These are phyloP conservation scores for Funneliformis geosporum DNA, from an alignment of 192 early-diverging fungal genomes.

Conservation along the genomic window DNA sequence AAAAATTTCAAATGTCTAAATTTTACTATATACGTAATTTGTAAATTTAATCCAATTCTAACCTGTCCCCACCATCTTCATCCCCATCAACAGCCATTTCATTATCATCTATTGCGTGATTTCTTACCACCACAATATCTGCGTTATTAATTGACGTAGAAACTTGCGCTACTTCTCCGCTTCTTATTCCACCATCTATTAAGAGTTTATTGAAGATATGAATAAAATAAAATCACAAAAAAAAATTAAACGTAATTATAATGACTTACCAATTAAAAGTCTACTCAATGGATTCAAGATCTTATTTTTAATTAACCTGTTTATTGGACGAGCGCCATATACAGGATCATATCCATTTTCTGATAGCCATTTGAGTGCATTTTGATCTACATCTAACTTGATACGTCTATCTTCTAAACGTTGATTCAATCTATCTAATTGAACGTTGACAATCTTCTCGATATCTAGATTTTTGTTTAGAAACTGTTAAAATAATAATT, in stretches of 20 bases:
- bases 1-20: too few species aligned
- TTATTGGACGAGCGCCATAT: constrained; percentile 93
- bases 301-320: constrained; percentile 81
- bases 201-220: not conserved
- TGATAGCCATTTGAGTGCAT: constrained; percentile 77
- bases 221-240: not conserved
- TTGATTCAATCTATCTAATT: constrained; percentile 63
- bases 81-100: constrained; percentile 28
- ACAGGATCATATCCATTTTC: constrained; percentile 84
- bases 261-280: constrained; percentile 23
- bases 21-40: too few species aligned
- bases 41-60: too few species aligned
- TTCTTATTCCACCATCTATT: constrained; percentile 26
- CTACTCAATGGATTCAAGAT: constrained; percentile 52
- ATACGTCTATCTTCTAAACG: constrained; percentile 80
- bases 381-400: constrained; percentile 63
- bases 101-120: not conserved
- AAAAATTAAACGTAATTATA: not conserved
- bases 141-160: not conserved
- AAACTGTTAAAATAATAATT: not conserved
- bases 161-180: constrained; percentile 18
- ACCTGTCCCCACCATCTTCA: not conserved
- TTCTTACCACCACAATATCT: constrained; percentile 1
- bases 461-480: constrained; percentile 40
- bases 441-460: constrained; percentile 74